phyloP scores from a whole-genome alignment of 176 grass and related monocot genomes.

The Carex parvula region DNA sequence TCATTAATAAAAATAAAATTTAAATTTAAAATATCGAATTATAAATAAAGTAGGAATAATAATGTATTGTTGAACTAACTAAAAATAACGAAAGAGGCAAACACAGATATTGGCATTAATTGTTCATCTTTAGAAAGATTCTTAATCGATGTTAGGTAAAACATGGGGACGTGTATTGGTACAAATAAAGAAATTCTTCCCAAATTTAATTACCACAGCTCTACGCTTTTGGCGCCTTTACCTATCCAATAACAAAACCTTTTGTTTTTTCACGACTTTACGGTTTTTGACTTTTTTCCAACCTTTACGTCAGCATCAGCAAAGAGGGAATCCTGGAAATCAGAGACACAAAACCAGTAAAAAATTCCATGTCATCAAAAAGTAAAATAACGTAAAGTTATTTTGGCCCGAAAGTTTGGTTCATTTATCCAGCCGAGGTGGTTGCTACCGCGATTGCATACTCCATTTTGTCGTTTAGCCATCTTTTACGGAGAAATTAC shows the following conservation, averaged over 20 bases:
- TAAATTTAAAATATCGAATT: not conserved
- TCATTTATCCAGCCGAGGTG: conserved; percentile 1
- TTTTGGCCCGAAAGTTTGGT: not conserved
- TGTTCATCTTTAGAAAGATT: not conserved
- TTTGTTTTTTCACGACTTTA: not conserved
- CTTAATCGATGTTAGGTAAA: not conserved
- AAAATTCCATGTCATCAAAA: not conserved
- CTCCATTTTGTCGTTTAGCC: conserved; percentile 22
- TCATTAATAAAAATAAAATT: no score
- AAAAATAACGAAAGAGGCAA: not conserved
- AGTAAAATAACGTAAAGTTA: conserved; percentile 17
- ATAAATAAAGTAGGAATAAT: not conserved
- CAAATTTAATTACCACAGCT: conserved; percentile 22
- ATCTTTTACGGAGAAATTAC: conserved; percentile 23
- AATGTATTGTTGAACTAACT: not conserved
- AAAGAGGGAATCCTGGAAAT: not conserved
- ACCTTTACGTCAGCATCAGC: not conserved
- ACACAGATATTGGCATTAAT: not conserved
- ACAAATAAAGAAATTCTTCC: not conserved
- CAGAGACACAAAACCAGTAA: not conserved
- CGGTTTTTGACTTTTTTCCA: not conserved
- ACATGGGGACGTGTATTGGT: not conserved
- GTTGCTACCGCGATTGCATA: not conserved
- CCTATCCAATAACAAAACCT: not conserved
- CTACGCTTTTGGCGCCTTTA: conserved; percentile 34